Base-by-base conservation (phyloP, 2,329 filamentous ascomycete genomes). In the Fonsecaea monophora region DNA sequence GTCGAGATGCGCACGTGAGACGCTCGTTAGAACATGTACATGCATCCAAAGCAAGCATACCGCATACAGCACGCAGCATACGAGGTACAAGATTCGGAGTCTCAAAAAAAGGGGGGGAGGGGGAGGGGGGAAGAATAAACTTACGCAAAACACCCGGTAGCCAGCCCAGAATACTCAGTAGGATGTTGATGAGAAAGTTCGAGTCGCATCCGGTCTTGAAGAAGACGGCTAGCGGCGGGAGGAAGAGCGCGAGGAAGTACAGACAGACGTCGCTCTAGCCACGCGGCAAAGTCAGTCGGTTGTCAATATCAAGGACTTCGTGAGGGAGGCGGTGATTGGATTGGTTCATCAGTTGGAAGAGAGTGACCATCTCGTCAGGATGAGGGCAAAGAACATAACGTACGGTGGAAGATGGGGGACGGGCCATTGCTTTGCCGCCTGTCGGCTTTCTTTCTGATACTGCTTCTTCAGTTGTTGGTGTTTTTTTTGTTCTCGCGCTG, bases 141-240 rank as follows among this genome's bases (percentile, higher is more conserved):
- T 73, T 87, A 96, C 83, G 92, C 79, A 96, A 91, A 82, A 96
- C 93, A 79, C 92, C 91, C 70, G 90, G 90, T 75, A 94, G 85
- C 81, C 87, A 89, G 78, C 86, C 88, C 73, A 92, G 83, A 74
- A 92, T 87, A 73, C 92, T 95, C 81, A 96, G 83, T 75, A 92
- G 86, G 80, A 96, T 92, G 89, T 96, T 96, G 87, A 97, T 96
- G 80, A 94, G 83, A 75, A 97, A 84, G 78, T 96, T 92, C 72
- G 89, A 87, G 77, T 89, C 90, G 82, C 93, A 96, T 75, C 93
- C 93, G 73, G 90, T 89, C 89, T 97, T 93, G 74, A 97, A 90
- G 86, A 96, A 95, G 78, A 97, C 93, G 83, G 93, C 92, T 64
- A 96, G 82, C 77, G 93, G 93, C 62, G 93, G 93, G 71, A 97